A percentile compares a stretch with the other conserved stretches of the same genome.
These are phyloP conservation scores for Cytospora piceicola DNA, from an alignment of 2,329 filamentous ascomycete species.

Conservation along the genomic window DNA sequence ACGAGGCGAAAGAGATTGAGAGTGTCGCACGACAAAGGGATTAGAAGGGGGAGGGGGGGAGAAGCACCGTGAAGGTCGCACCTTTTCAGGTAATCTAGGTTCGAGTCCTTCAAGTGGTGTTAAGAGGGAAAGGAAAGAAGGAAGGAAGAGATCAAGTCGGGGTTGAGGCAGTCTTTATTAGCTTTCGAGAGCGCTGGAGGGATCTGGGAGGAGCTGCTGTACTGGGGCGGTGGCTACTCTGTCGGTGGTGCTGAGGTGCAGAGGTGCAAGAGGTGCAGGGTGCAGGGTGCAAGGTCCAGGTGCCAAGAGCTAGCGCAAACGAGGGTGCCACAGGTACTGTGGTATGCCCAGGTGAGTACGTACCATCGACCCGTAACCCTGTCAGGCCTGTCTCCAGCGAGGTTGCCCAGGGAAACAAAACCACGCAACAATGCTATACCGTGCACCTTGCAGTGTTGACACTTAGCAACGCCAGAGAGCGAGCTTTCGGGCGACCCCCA, in stretches of 20 bases:
- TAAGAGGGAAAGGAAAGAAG: slow-evolving; percentile 32
- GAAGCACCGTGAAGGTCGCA: slow-evolving; percentile 27
- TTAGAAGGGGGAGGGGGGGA: slow-evolving; percentile 15
- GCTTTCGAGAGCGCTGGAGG: slow-evolving; percentile 17
- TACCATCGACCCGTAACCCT: neutral
- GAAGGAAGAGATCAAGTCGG: slow-evolving; percentile 32
- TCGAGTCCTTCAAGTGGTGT: slow-evolving; percentile 29
- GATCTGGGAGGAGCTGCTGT: slow-evolving; percentile 7
- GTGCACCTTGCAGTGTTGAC: slow-evolving; percentile 22
- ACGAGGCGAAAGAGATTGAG: slow-evolving; percentile 27
- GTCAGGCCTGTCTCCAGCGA: neutral
- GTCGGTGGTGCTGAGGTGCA: neutral
- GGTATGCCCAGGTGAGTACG: neutral
- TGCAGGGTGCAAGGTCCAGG: neutral
- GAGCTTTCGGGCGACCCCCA: slow-evolving; percentile 2
- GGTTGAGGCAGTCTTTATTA: slow-evolving; percentile 29
- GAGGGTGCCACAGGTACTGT: no score
- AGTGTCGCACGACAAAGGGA: slow-evolving; percentile 28
- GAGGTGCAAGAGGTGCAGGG: neutral
- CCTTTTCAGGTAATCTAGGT: slow-evolving; percentile 27
- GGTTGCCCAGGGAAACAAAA: slow-evolving; percentile 18
- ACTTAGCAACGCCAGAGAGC: slow-evolving; percentile 1
- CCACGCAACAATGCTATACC: slow-evolving; percentile 19
- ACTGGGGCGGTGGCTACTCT: neutral
- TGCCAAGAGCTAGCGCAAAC: neutral